Conservation (phyloP, 208 protist genomes). For the Lotmaria passim region DNA sequence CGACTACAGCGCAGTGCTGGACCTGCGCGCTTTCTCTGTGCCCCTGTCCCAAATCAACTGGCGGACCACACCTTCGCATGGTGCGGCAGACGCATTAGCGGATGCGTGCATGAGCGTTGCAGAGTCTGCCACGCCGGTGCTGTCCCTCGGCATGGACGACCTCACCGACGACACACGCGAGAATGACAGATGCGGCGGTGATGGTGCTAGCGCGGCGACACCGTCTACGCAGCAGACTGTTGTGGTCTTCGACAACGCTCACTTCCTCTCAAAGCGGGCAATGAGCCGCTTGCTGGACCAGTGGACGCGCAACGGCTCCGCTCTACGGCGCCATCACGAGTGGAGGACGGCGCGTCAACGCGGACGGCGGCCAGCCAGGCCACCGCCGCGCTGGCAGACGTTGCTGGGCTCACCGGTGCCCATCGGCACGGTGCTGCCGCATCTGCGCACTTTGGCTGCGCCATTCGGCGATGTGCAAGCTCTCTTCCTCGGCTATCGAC, state of each 20-base stretch:
- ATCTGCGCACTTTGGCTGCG: slow-evolving; percentile 25
- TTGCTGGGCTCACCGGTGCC: slow-evolving; percentile 4
- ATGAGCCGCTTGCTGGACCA: slow-evolving; percentile 69
- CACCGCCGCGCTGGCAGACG: slow-evolving; percentile 14
- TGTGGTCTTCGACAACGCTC: slow-evolving; percentile 64
- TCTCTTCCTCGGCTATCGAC: slow-evolving; percentile 46
- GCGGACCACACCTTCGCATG: neutral
- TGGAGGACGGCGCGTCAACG: neutral
- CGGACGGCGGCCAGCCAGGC: too few relatives aligned
- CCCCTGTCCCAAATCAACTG: neutral
- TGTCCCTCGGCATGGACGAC: slow-evolving; percentile 35
- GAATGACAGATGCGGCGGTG: too few relatives aligned
- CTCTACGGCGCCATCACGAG: neutral
- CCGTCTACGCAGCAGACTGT: slow-evolving; percentile 28
- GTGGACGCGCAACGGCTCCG: slow-evolving; percentile 73
- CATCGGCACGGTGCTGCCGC: neutral
- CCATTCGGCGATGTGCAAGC: slow-evolving; percentile 59
- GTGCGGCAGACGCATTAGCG: neutral
- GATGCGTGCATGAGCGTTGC: neutral
- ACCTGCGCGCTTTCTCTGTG: slow-evolving; percentile 49
- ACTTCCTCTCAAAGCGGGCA: slow-evolving; percentile 62
- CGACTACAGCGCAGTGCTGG: slow-evolving; percentile 54
- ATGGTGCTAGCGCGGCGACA: neutral
- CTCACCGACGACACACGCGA: neutral
- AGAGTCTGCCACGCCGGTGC: slow-evolving; percentile 23